Evolutionary conservation across 306 rosid genomes (phyloP).

Genomic region (Mimosa pudica): DNA sequence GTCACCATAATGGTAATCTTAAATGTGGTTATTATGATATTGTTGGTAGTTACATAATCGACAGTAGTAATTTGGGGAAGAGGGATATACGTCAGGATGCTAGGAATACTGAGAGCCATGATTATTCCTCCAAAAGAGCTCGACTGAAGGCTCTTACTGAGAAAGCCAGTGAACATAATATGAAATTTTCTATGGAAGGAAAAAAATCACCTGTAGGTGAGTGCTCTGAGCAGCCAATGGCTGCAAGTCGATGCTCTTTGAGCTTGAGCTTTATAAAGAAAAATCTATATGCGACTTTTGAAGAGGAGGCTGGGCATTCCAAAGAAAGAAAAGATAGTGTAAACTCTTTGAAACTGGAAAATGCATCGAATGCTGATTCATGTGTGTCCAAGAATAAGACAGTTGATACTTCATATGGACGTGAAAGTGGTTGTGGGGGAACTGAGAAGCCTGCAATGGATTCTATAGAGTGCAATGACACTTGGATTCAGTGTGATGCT

Average conservation of each 20-base stretch:
- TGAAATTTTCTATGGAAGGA: slow-evolving; percentile 46
- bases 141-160: slow-evolving; percentile 46
- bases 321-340: slow-evolving; percentile 40
- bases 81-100: slow-evolving; percentile 47
- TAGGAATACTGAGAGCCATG: slow-evolving; percentile 44
- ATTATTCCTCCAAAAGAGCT: slow-evolving; percentile 63
- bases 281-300: slow-evolving; percentile 50
- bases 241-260: slow-evolving; percentile 50
- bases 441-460: slow-evolving; percentile 37
- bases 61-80: slow-evolving; percentile 45
- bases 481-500: slow-evolving; percentile 94
- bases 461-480: slow-evolving; percentile 55
- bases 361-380: slow-evolving; percentile 40
- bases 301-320: slow-evolving; percentile 47
- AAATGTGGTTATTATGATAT: slow-evolving; percentile 92
- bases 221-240: slow-evolving; percentile 45
- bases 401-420: slow-evolving; percentile 43
- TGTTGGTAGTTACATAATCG: slow-evolving; percentile 41
- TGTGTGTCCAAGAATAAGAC: slow-evolving; percentile 37
- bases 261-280: slow-evolving; percentile 61
- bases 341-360: slow-evolving; percentile 41
- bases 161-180: slow-evolving; percentile 33
- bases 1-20: slow-evolving; percentile 66
- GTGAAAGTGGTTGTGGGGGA: slow-evolving; percentile 40
- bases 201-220: slow-evolving; percentile 51